Evolutionary conservation across 768 basidiomycete genomes (phyloP).

Genomic region (Phanerodontia chrysosporium): DNA sequence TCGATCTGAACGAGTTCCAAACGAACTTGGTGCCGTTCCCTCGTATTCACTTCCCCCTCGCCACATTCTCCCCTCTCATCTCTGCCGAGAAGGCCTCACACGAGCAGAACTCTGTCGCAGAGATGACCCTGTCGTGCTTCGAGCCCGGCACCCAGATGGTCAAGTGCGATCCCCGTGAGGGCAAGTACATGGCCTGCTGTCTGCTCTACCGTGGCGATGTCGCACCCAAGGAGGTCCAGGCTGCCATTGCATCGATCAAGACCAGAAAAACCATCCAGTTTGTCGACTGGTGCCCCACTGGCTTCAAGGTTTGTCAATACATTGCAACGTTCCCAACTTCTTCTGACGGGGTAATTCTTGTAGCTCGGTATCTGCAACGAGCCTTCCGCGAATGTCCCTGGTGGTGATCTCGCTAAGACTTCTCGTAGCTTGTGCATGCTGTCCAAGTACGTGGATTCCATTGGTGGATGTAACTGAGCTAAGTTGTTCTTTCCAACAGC

Average conservation of each 20-base stretch:
- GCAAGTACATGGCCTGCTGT: conserved; percentile 78
- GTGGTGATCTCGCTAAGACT: conserved; percentile 73
- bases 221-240: conserved; percentile 74
- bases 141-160: conserved; percentile 77
- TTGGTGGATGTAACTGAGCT: background rate
- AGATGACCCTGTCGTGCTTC: conserved; percentile 73
- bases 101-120: conserved; percentile 65
- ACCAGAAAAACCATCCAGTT: conserved; percentile 78
- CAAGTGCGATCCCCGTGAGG: conserved; percentile 75
- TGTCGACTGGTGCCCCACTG: conserved; percentile 77
- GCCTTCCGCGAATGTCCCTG: conserved; percentile 68
- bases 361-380: conserved; percentile 72
- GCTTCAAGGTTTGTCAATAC: conserved; percentile 46
- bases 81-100: conserved; percentile 59
- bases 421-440: conserved; percentile 76
- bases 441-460: conserved; percentile 40
- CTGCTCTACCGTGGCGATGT: conserved; percentile 73
- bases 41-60: conserved; percentile 66
- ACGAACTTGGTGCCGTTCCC: conserved; percentile 67
- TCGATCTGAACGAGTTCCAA: conserved; percentile 70
- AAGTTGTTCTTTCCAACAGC: conserved; percentile 8
- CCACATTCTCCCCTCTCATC: conserved; percentile 63
- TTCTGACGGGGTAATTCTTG: too few species aligned
- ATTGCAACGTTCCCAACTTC: too few species aligned
- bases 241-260: conserved; percentile 69